Conservation (phyloP, 2,329 filamentous ascomycete species). For the Botrytis elliptica region DNA sequence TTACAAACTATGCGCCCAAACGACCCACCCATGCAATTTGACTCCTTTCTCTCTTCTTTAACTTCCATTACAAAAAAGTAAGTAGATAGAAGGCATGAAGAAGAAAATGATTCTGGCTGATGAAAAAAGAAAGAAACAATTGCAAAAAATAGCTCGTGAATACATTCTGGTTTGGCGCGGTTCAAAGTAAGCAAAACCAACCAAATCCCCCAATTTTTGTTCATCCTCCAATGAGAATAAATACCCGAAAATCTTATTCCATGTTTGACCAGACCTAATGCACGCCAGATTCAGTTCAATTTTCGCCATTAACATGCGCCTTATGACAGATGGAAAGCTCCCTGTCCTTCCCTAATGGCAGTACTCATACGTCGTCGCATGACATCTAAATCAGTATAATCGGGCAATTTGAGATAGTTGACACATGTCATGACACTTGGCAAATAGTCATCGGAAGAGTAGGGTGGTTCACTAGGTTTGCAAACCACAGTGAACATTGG, state of each 20-base stretch:
- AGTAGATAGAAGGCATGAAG: slow-evolving; percentile 12
- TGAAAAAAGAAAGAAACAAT: slow-evolving; percentile 22
- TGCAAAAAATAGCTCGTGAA: slow-evolving; percentile 23
- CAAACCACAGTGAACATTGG: slow-evolving; percentile 99
- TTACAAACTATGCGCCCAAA: slow-evolving; percentile 37
- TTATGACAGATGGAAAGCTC: slow-evolving; percentile 93
- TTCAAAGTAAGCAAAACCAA: slow-evolving; percentile 28
- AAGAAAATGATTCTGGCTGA: background rate
- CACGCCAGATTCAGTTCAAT: slow-evolving; percentile 22
- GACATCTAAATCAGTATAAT: slow-evolving; percentile 78
- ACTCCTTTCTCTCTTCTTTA: slow-evolving; percentile 24
- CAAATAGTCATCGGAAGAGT: slow-evolving; percentile 94
- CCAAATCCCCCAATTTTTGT: slow-evolving; percentile 18
- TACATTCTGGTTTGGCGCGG: slow-evolving; percentile 28
- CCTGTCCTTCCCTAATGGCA: slow-evolving; percentile 93
- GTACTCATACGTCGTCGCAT: slow-evolving; percentile 76
- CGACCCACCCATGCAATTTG: slow-evolving; percentile 41
- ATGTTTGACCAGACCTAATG: slow-evolving; percentile 15
- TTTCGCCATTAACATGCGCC: slow-evolving; percentile 24
- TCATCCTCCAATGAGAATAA: slow-evolving; percentile 25
- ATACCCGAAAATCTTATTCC: slow-evolving; percentile 24
- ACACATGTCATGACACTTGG: slow-evolving; percentile 99
- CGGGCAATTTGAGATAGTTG: slow-evolving; percentile 96
- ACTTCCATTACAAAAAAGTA: slow-evolving; percentile 24
- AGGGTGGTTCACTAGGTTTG: slow-evolving; percentile 94